Conservation (phyloP, 306 rosid genomes). For the Cicer arietinum region DNA sequence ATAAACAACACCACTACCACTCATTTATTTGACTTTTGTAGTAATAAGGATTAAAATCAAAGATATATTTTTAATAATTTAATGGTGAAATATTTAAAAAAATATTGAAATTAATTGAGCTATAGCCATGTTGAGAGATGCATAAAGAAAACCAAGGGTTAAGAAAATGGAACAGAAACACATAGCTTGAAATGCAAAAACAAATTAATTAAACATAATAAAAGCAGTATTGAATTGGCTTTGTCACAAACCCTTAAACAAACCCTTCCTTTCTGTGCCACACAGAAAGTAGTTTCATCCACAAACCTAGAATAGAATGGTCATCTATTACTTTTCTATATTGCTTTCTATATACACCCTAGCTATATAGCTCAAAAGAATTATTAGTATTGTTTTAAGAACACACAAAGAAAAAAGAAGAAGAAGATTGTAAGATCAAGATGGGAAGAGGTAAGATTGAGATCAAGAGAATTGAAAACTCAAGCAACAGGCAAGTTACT, state of each 20-base stretch:
- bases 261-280: constrained; percentile 57
- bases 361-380: no score
- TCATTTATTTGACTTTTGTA: no score
- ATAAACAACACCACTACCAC: no score
- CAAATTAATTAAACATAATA: constrained; percentile 24
- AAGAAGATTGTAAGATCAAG: background rate
- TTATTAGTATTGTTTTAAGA: background rate
- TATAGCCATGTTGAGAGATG: background rate
- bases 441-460: constrained; percentile 99
- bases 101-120: background rate
- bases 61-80: no score
- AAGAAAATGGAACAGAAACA: constrained; percentile 46
- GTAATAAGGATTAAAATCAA: no score
- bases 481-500: constrained; percentile 85
- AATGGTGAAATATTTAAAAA: background rate
- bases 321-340: constrained; percentile 42
- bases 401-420: background rate
- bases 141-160: constrained; percentile 57
- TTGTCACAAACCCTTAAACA: constrained; percentile 71
- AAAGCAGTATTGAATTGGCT: constrained; percentile 59
- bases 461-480: constrained; percentile 91
- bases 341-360: constrained; percentile 5
- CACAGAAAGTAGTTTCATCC: constrained; percentile 68
- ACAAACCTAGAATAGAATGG: constrained; percentile 66
- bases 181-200: background rate